These are phyloP conservation scores for Purshia tridentata DNA, from an alignment of 306 rosid genomes.

Conservation along the genomic window DNA sequence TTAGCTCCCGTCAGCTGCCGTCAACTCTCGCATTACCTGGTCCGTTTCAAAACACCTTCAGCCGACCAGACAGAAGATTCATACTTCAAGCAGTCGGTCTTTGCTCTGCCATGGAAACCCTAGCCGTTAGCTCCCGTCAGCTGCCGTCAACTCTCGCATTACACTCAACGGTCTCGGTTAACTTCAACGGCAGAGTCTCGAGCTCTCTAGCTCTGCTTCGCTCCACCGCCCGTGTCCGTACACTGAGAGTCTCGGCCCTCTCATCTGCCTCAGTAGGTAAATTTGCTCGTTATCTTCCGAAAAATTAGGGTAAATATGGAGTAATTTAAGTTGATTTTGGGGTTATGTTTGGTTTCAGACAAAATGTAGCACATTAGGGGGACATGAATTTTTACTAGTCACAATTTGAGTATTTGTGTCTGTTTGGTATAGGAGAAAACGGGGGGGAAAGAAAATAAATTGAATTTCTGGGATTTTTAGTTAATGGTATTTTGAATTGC, in stretches of 20 bases:
- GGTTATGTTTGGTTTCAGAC: slow-evolving; percentile 7
- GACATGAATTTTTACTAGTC: not conserved
- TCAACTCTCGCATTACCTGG: slow-evolving; percentile 9
- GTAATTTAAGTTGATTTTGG: slow-evolving; percentile 1
- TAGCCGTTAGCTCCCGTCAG: slow-evolving; percentile 29
- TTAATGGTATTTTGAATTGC: not conserved
- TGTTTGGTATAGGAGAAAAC: not conserved
- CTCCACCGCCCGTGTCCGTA: slow-evolving; percentile 24
- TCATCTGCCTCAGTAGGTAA: slow-evolving; percentile 43
- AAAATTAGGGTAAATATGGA: not conserved
- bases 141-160: slow-evolving; percentile 21
- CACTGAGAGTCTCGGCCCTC: slow-evolving; percentile 50
- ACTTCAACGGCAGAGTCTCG: slow-evolving; percentile 25
- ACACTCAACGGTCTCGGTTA: slow-evolving; percentile 18
- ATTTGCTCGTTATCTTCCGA: slow-evolving; percentile 4
- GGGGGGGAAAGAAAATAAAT: not conserved
- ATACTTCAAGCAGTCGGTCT: not conserved
- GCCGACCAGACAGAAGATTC: not conserved
- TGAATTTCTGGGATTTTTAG: not conserved
- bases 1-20: slow-evolving; percentile 22
- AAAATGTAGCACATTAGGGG: not conserved
- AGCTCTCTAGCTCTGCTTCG: slow-evolving; percentile 24
- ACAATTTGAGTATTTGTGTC: not conserved
- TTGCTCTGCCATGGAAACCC: slow-evolving; percentile 41
- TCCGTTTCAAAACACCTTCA: not conserved